Base-by-base conservation (phyloP, 176 grass and related monocot genomes). In the Hyparrhenia diplandra region DNA sequence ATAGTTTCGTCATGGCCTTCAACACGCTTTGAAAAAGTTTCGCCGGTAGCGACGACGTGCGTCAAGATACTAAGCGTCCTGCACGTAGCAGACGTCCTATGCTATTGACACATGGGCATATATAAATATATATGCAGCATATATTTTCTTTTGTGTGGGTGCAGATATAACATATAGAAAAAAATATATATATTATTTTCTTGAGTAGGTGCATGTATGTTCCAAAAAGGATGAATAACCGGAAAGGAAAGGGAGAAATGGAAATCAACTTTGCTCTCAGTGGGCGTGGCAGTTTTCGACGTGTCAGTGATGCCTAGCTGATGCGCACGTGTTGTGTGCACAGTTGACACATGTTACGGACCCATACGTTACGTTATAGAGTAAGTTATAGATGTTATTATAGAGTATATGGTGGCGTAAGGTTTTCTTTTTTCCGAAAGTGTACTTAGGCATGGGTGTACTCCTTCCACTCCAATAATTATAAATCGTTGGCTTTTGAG, bases 1-100 rank as follows among this genome's bases (percentile, higher is more conserved):
- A 13, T 36, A 32, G 24, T 81, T 55, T 57, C 73, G 83, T 85
- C 83, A 82, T 31, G 46, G 66, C 43, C 23, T 77, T 82, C 36
- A 49, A 60, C 79, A 37, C 16, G 25, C 28, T 45, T 77, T 85
- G 72, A 65, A 49, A 77, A 66, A 40, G 8, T 58, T 62, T 77
- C 57, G 34, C 63, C 34, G 45, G 32, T 58, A 60, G 42, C 27
- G 73, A 64, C 40, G 62, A 36, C 20, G 61, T n/a, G 52, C 18
- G 49, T 37, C 61, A 47, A 76, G 70, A 57, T 11, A 57, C 0
- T 24, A 27, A 69, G 63, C 76, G 14, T 64, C 71, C 13, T 64
- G 70, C 82, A 76, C 63, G 76, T 80, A 89, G 52, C n/a, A n/a
- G n/a, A 30, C 36, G 24, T 40, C 49, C 13, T 65, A 31, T 31